A percentile compares a stretch with the other conserved stretches of the same genome.
phyloP scores from a whole-genome alignment of 2,329 filamentous ascomycete species.

The Trichophyton rubrum region DNA sequence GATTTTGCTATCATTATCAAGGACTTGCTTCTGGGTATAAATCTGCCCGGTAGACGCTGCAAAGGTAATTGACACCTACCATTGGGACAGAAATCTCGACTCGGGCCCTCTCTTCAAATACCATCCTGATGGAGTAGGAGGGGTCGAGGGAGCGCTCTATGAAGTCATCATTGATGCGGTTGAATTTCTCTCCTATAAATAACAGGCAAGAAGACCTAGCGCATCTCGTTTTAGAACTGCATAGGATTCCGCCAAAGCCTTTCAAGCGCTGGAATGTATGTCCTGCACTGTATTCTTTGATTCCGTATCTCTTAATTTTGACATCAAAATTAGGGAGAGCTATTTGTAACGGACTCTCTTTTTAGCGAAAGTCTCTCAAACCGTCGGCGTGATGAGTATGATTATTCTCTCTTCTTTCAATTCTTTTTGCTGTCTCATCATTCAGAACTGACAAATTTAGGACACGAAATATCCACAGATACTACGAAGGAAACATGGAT shows the following conservation, averaged over 20 bases:
- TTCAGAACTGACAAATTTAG: too few relatives aligned
- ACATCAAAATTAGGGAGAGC: neutral
- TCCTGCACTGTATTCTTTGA: too few relatives aligned
- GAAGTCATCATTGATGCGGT: neutral
- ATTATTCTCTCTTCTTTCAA: neutral
- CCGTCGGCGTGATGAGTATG: slow-evolving; percentile 2
- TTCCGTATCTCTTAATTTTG: too few relatives aligned
- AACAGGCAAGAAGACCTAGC: slow-evolving; percentile 2
- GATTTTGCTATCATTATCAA: slow-evolving; percentile 6
- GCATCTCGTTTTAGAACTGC: slow-evolving; percentile 3
- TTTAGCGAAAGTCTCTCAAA: neutral
- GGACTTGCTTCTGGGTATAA: neutral
- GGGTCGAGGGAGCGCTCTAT: neutral
- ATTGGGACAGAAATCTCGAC: slow-evolving; percentile 4
- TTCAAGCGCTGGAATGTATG: slow-evolving; percentile 1
- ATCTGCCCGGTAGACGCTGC: neutral
- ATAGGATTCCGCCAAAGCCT: neutral
- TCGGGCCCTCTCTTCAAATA: slow-evolving; percentile 2
- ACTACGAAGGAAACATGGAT: neutral
- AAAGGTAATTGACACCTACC: slow-evolving; percentile 2
- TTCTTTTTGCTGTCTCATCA: too few relatives aligned
- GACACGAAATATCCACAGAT: neutral
- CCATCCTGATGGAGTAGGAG: neutral
- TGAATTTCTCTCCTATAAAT: slow-evolving; percentile 3
- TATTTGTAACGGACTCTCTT: neutral